Conservation (phyloP, 306 rosid genomes). For the Vigna mungo region DNA sequence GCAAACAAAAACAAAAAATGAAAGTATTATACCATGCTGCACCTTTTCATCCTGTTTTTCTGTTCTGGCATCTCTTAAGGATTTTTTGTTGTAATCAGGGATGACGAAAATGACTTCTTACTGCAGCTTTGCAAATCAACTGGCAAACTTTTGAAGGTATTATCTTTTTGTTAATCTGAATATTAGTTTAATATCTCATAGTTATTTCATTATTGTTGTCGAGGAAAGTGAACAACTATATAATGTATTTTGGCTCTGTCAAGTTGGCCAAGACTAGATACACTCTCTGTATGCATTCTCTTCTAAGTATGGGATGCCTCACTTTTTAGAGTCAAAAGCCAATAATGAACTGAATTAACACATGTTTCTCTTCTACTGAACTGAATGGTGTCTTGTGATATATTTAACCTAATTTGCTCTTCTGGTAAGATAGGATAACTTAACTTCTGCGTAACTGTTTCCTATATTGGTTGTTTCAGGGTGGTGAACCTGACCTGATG, state of each 20-base stretch:
- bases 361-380: neutral
- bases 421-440: neutral
- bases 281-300: neutral
- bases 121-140: constrained; percentile 78
- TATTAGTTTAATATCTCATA: neutral
- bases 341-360: neutral
- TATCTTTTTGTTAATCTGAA: constrained; percentile 1
- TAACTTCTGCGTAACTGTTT: neutral
- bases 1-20: neutral
- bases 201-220: neutral
- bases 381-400: neutral
- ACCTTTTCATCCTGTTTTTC: neutral
- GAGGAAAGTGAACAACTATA: neutral
- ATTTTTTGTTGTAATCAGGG: constrained; percentile 55
- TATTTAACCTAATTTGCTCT: neutral
- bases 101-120: constrained; percentile 83
- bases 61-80: neutral
- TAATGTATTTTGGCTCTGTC: neutral
- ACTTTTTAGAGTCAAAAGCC: neutral
- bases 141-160: constrained; percentile 88
- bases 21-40: neutral
- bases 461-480: constrained; percentile 51
- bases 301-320: neutral
- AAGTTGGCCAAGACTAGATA: neutral
- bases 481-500: constrained; percentile 92